Base-by-base conservation (phyloP, 768 basidiomycete species). In the Pleurotus pulmonarius region DNA sequence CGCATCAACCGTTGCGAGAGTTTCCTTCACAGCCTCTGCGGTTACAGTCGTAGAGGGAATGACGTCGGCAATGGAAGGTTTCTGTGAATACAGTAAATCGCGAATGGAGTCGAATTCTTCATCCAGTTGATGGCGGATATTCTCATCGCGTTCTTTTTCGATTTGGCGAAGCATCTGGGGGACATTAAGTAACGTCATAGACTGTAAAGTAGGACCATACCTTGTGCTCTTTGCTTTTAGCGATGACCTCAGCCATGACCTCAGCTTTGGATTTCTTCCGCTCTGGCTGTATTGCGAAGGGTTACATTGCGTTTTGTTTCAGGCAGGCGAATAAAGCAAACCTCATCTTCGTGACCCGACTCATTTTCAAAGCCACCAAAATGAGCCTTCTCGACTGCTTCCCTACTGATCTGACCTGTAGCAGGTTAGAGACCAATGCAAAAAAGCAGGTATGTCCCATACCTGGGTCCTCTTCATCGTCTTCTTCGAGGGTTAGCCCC, bases 191-290 rank as follows among this genome's bases (percentile, higher is more conserved):
- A 37, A 44, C 1, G 4, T 46, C 29, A 41, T 49, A 26, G 57
- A 34, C 58, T 11, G 48, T 37, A 22, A 12, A 44, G 8, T 55
- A 54, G 12, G 22, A 47, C 67, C 72, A 26, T 62, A 93, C 96
- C 77, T 96, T 98, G 74, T 98, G 86, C 49, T 87, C 85, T 71
- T 99, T 99, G 72, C 93, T 95, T 73, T 98, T 99, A 1, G 93
- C 90, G 45, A 99, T 92, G 34, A 99, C 90, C 69, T 99, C 97
- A 0, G 90, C 84, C 97, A 99, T 98, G 59, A 98, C 92, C 65
- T 99, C 95, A 1, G 91, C 88, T 71, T 96, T 97, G 3, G 87
- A 84, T 73, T 92, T 96, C 72, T 96, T 97, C 58, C 86, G 77
- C 46, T 83, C 82, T 6, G 88, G 88, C 91, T 94, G 64, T 3